phyloP scores from a whole-genome alignment of 306 rosid species.

The Vigna trinervia region DNA sequence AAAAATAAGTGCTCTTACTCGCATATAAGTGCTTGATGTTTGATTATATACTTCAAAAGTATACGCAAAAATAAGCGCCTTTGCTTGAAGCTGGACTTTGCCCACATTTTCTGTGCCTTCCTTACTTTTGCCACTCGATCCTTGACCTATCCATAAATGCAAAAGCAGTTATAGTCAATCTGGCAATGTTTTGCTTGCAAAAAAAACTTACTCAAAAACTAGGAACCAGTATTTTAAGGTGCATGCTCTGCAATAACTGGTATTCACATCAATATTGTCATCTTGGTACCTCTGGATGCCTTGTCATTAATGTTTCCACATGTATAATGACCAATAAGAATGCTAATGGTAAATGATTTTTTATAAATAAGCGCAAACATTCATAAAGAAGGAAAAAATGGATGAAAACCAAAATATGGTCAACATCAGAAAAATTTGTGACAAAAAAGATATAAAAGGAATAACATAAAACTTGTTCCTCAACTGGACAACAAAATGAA shows the following conservation, averaged over 20 bases:
- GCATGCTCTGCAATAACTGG: conserved; percentile 21
- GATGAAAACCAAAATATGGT: background rate
- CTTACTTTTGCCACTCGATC: conserved; percentile 76
- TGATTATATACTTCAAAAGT: conserved; percentile 82
- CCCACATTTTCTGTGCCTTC: conserved; percentile 88
- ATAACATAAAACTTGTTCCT: conserved; percentile 14
- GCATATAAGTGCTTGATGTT: conserved; percentile 91
- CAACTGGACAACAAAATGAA: conserved; percentile 11
- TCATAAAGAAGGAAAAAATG: background rate
- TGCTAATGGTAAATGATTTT: background rate
- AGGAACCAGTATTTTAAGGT: conserved; percentile 21
- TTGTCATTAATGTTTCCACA: conserved; percentile 18
- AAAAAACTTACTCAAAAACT: conserved; percentile 4
- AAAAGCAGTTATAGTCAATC: conserved; percentile 30
- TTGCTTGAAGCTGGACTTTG: conserved; percentile 90
- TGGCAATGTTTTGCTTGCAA: background rate
- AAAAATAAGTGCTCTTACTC: conserved; percentile 62
- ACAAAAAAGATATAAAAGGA: conserved; percentile 16
- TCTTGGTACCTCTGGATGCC: background rate
- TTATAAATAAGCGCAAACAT: conserved; percentile 11
- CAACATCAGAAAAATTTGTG: background rate
- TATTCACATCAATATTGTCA: conserved; percentile 7
- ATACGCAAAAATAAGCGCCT: conserved; percentile 84
- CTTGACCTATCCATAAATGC: conserved; percentile 65
- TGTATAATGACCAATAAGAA: conserved; percentile 1